Evolutionary conservation across 78 protist species (phyloP).

Genomic region (Ministeria vibrans): DNA sequence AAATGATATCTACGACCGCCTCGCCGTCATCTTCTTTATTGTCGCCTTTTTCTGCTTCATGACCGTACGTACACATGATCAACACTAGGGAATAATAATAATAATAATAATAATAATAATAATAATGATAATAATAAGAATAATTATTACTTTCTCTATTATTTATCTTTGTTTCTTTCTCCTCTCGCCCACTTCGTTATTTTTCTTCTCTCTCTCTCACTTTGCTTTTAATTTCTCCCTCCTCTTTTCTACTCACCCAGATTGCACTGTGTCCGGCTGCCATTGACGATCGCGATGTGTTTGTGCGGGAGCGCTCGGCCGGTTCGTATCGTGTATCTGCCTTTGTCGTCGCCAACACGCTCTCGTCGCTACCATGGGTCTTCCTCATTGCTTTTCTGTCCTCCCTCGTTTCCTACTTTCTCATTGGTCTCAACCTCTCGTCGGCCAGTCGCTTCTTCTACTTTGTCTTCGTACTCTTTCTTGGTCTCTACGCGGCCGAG

Average conservation of each 20-base stretch:
- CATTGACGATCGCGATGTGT: slow-evolving; percentile 11
- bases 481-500: neutral
- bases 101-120: neutral
- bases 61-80: neutral
- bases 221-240: too few relatives aligned
- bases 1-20: neutral
- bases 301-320: neutral
- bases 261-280: too few relatives aligned
- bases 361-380: neutral
- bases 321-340: slow-evolving; percentile 4
- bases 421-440: slow-evolving; percentile 6
- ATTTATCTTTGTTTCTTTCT: too few relatives aligned
- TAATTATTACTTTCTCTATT: slow-evolving; percentile 69
- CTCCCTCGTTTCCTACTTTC: neutral
- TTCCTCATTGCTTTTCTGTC: neutral
- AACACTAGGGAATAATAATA: neutral
- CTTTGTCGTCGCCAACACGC: neutral
- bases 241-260: too few relatives aligned
- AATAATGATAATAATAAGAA: neutral
- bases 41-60: slow-evolving; percentile 27
- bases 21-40: neutral
- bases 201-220: too few relatives aligned
- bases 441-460: slow-evolving; percentile 1
- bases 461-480: neutral
- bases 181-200: too few relatives aligned